These are phyloP conservation scores for Pseudozyma tsukubaensis DNA, from an alignment of 1,284 basidiomycete species.

Conservation along the genomic window DNA sequence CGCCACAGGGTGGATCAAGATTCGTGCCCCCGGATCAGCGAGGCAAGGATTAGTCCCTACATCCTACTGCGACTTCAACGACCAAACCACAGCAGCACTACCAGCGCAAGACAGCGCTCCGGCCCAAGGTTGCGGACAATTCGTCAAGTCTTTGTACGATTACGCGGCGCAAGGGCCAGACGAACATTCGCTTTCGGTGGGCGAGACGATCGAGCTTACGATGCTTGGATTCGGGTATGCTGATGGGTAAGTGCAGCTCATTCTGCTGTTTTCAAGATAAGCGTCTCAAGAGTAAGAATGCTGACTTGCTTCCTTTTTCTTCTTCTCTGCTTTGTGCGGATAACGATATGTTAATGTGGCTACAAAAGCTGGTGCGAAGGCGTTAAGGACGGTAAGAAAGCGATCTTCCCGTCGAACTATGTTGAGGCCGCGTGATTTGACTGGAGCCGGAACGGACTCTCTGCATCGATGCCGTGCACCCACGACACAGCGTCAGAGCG, in stretches of 20 bases:
- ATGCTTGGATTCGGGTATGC: slow-evolving; percentile 41
- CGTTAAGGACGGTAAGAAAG: slow-evolving; percentile 34
- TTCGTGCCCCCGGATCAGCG: slow-evolving; percentile 9
- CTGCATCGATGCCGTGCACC: too few species aligned
- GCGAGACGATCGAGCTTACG: slow-evolving; percentile 46
- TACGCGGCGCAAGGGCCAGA: slow-evolving; percentile 50
- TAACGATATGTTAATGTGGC: too few species aligned
- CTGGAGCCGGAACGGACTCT: too few species aligned
- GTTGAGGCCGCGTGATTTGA: slow-evolving; percentile 20
- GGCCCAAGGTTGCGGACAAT: slow-evolving; percentile 31
- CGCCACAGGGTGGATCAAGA: slow-evolving; percentile 53
- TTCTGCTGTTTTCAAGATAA: not conserved
- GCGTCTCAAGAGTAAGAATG: not conserved
- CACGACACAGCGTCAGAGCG: too few species aligned
- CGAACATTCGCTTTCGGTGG: slow-evolving; percentile 34
- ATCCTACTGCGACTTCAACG: slow-evolving; percentile 41
- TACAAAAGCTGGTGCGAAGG: slow-evolving; percentile 46
- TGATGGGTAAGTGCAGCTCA: slow-evolving; percentile 36
- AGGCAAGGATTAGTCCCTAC: slow-evolving; percentile 53
- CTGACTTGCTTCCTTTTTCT: slow-evolving; percentile 3
- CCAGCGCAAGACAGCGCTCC: slow-evolving; percentile 1
- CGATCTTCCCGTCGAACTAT: slow-evolving; percentile 52
- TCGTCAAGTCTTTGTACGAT: slow-evolving; percentile 52
- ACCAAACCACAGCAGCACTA: not conserved
- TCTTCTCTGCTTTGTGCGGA: not conserved